Evolutionary conservation across 2,329 filamentous ascomycete genomes (phyloP), one percentile per base, ranked within the genome.

Genomic region (Diaporthe destruens): DNA sequence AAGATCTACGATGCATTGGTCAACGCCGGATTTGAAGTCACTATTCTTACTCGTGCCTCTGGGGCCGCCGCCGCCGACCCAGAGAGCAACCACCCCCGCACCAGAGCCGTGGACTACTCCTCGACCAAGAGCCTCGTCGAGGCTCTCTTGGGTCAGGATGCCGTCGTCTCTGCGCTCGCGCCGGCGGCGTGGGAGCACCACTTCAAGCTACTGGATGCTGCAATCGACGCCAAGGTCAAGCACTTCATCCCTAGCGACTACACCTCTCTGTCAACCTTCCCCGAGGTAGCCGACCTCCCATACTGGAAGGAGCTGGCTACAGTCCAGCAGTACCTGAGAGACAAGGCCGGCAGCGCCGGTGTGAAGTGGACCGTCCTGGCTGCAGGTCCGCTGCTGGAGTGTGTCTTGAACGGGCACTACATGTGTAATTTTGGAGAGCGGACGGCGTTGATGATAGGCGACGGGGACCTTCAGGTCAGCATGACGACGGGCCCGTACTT

Each of bases 1-100:
- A 57, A 57, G 55, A 57, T 57, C 34, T 57, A 57, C 34, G 55
- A 57, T 57, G 55, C 3, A 57, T 25, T 57, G 55, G 55, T 57
- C 55, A 42, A 57, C 55, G 36, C 55, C 55, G 55, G 55, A 57
- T 57, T 57, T 57, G 55, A 57, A 39, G 55, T 57, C 55, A 57
- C 55, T 23, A 20, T 57, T 57, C 34, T 57, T 12, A 57, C 32
- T 39, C 55, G 55, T 39, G n/a, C 32, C 55, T 39, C n/a, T 29
- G 53, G 53, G 53, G 7, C 53, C 29, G 53, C 53, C 53, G 18
- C 53, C 53, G 16, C 29, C 53, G 29, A n/a, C 29, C 53, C 11
- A 39, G 36, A 39, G 36, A 39, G 12, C 36, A 12, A 9, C 36
- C 12, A 14, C 36, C 36, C 36, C 36, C 11, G 36, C 2, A 39